Base-by-base conservation (phyloP, 78 protist genomes). In the Dictyostelium purpureum region DNA sequence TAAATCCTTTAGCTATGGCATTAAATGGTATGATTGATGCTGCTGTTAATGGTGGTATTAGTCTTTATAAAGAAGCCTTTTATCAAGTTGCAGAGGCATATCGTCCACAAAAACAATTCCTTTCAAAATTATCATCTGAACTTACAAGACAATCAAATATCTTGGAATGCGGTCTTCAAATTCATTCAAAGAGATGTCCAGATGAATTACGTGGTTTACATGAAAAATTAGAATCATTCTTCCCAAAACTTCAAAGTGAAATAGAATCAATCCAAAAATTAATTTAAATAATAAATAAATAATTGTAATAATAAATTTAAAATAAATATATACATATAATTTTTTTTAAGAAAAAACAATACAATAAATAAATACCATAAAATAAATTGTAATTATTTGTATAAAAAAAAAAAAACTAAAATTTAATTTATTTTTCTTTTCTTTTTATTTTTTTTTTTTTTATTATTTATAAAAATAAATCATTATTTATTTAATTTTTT, bases 1-100 rank as follows among this genome's bases (percentile, higher is more conserved):
- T 94, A 18, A 90, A 76, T 28, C 96, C 97, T 54, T 43, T 95
- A 28, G 87, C 95, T 16, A 95, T 95, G 97, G 89, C 94, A 40
- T 52, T 95, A 49, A 90, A 95, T 76, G 97, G 97, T 37, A 56
- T 70, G 10, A 90, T 95, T 73, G 97, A 95, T 70, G 97, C 97
- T 6, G 97, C 97, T 18, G 97, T 95, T 51, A 90, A 90, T 66
- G 97, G 97, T 24, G 97, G 97, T 52, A 45, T 85, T 38, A 42
- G 49, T 1, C 80, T 74, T 21, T 95, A 95, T 56, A 70, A 70
- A 54, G 89, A 77, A 19, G 94, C 89, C 6, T 90, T 90, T 65
- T 70, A 78, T 35, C 42, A 47, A 42, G 37, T 76, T 7, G 26
- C 65, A 9, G 70, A 28, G 18, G 14, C 51, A n/a, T 37, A 26